Evolutionary conservation across 148 eudicot genomes (phyloP).

Genomic region (Fagopyrum homotropicum): DNA sequence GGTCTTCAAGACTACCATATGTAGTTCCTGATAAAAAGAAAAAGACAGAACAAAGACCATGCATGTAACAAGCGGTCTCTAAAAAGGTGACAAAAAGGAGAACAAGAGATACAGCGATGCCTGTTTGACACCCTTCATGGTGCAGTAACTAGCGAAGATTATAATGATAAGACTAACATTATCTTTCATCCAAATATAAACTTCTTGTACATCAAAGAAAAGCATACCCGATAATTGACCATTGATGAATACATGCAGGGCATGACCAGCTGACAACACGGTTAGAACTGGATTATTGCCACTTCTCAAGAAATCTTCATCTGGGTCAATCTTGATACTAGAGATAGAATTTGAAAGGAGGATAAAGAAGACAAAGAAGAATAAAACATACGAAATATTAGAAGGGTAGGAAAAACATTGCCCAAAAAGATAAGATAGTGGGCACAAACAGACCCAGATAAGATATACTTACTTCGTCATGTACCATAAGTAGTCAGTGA

Average conservation of each 20-base stretch:
- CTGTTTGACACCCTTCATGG: background rate
- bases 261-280: conserved; percentile 86
- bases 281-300: conserved; percentile 66
- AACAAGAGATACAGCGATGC: background rate
- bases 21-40: conserved; percentile 47
- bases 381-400: conserved; percentile 6
- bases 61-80: background rate
- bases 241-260: conserved; percentile 82
- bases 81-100: background rate
- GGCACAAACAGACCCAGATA: conserved; percentile 1
- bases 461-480: conserved; percentile 56
- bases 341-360: background rate
- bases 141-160: background rate
- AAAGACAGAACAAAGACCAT: background rate
- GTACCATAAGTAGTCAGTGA: conserved; percentile 76
- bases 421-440: background rate
- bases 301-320: conserved; percentile 53
- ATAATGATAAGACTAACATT: background rate
- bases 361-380: background rate
- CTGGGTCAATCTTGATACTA: conserved; percentile 55
- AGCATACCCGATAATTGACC: conserved; percentile 65
- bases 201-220: background rate
- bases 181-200: background rate
- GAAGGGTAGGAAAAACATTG: background rate
- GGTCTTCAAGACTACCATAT: conserved; percentile 76